Evolutionary conservation across 192 early-diverging fungal species (phyloP), one percentile per base, ranked within the genome.

Genomic region (Gamsiella multidivaricata): DNA sequence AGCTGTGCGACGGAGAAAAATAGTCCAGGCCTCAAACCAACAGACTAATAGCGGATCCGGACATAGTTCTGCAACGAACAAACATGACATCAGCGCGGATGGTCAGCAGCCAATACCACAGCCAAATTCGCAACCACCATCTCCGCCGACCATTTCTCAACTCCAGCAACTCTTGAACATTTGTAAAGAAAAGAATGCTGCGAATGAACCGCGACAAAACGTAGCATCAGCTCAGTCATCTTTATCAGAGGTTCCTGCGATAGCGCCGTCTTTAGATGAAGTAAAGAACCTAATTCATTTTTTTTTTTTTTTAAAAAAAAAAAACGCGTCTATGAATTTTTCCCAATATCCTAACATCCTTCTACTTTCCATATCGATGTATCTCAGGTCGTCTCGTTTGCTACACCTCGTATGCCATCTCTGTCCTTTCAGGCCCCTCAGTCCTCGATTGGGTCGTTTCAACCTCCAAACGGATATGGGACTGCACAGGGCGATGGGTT

Each of bases 331-430:
- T 7, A 41, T 7, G 7, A 14, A 41, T 41, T 41, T 10, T 41
- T 5, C 5, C n/a, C 45, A 46, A 46, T 46, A 18, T 46, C 12
- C 45, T 46, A 5, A n/a, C 45, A 18, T 10, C 5, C 45, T 46
- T 46, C n/a, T 18, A 18, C n/a, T 46, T 10, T 18, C 9, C 9
- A 5, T 9, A 39, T 39, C 12, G 12, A 39, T 39, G n/a, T n/a
- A n/a, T n/a, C 18, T 23, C 29, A 65, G 64, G 37, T 10, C 18
- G 36, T 36, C 12, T n/a, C n/a, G 42, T 68, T 58, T 45, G 23
- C 11, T 25, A 68, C 54, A 15, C 65, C 65, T 26, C 55, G 47
- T 17, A 68, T 68, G 65, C 65, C 65, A 36, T 56, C 65, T 4
- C 65, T 55, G 10, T 50, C 65, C 2, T 54, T 68, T 32, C 9